Evolutionary conservation across 192 early-diverging fungal species (phyloP), one percentile per base, ranked within the genome.

Genomic region (Gaertneriomyces semiglobifer): DNA sequence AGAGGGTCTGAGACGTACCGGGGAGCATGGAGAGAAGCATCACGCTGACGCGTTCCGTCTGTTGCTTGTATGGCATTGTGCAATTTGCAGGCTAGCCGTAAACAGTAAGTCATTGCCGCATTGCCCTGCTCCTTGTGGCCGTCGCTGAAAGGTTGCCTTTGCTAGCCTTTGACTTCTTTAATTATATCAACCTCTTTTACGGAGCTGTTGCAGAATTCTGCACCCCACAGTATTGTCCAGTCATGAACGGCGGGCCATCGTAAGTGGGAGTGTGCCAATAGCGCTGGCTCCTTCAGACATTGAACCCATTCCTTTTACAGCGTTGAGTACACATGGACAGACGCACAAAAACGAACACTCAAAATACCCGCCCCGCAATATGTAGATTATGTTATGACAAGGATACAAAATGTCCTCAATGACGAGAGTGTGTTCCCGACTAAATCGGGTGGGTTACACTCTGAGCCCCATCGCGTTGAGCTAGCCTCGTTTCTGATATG

Each of bases 371-470:
- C 96, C 39, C 88, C 91, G n/a, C 91, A 94, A 68, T 97, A 98
- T 66, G 91, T 96, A 40, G 93, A 98, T 82, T 95, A 89, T 71
- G 90, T 92, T 53, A 84, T 92, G 71, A 89, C 89, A 12, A 87
- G 88, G 79, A 89, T 96, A 53, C 90, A 96, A 70, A 88, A 86
- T 14, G 74, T 88, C 12, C 70, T 98, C 7, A 90, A 91, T 63
- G 94, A 98, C 65, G 94, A 97, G 76, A 81, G 74, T 44, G 77
- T 92, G 41, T 98, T 98, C 66, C 96, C 96, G 14, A 98, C 94
- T 18, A 95, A 94, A 74, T 79, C 89, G 50, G 90, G 92, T 57
- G 38, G 19, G 65, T 65, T 48, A 12, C 53, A 4, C 20, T 14
- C 6, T 6, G 4, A 69, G 43, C 38, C 10, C 12, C 5, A 9